Evolutionary conservation across 148 eudicot species (phyloP).

Genomic region (Chenopodium suecicum): DNA sequence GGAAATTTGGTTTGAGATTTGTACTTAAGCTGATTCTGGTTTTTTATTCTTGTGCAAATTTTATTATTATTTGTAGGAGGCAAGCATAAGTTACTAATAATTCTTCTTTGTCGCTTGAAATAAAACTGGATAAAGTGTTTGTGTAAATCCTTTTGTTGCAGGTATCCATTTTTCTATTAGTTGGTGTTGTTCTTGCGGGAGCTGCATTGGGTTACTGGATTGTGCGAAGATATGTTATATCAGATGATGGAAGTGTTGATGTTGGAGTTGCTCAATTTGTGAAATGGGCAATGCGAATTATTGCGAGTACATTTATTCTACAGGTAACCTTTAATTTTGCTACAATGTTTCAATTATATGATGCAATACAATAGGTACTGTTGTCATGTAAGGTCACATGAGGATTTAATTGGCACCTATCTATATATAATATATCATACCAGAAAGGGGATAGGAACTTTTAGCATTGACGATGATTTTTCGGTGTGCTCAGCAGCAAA

Average conservation of each 20-base stretch:
- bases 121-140: neutral
- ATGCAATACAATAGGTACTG: neutral
- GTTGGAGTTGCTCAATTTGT: conserved; percentile 75
- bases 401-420: neutral
- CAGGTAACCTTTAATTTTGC: conserved; percentile 45
- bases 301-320: conserved; percentile 68
- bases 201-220: conserved; percentile 92
- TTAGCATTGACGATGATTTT: neutral
- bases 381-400: neutral
- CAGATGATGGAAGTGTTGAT: conserved; percentile 89
- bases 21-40: neutral
- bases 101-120: neutral
- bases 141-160: conserved; percentile 27
- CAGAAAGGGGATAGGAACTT: neutral
- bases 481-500: neutral
- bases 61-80: no score
- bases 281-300: conserved; percentile 78
- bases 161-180: conserved; percentile 65
- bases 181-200: conserved; percentile 69
- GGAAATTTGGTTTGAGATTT: neutral
- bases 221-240: conserved; percentile 74
- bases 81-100: no score
- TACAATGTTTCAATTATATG: neutral
- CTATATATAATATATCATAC: neutral
- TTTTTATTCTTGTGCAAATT: no score